Evolutionary conservation across 106 monocot species (phyloP), one percentile per base, ranked within the genome.

Genomic region (Allium sativum): DNA sequence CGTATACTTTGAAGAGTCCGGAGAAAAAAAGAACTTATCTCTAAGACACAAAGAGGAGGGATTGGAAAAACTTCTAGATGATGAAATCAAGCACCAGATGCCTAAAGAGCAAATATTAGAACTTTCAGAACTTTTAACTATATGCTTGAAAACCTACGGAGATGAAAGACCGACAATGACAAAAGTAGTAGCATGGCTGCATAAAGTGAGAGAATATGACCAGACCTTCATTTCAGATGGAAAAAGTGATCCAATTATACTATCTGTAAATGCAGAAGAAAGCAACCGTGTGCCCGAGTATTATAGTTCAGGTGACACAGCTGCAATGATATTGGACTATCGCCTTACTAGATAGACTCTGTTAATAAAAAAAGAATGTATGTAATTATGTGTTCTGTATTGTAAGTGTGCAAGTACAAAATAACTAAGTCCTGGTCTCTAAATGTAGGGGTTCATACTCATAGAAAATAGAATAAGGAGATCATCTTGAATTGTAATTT

Each of bases 121-220:
- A 21, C 31, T 56, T 0, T 8, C 8, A 21, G 56, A 56, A 31
- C 13, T 56, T 8, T 56, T 56, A 10, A 22, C 6, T 1, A 1
- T 5, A 10, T 56, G 56, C 21, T 13, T 56, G 17, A 56, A 56
- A 21, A 13, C 10, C 0, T 7, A 7, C 10, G 56, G 56, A 21
- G 20, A 56, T 21, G 56, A 56, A 21, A 56, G 56, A 56, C 56
- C 56, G 11, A 21, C 7, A 21, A 56, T 56, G 56, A 13, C 18
- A 31, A 22, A 56, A 22, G 56, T 56, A 9, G 56, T 21, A 8
- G 56, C 56, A 9, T 22, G 56, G 18, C 21, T 56, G 10, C 56
- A 13, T 12, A 56, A 31, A 21, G 31, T 56, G 7, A 19, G 56
- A 56, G 56, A 56, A 16, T 22, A 21, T 21, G 31, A 56, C 9